Base-by-base conservation (phyloP, 306 rosid species). In the Comarum palustre region DNA sequence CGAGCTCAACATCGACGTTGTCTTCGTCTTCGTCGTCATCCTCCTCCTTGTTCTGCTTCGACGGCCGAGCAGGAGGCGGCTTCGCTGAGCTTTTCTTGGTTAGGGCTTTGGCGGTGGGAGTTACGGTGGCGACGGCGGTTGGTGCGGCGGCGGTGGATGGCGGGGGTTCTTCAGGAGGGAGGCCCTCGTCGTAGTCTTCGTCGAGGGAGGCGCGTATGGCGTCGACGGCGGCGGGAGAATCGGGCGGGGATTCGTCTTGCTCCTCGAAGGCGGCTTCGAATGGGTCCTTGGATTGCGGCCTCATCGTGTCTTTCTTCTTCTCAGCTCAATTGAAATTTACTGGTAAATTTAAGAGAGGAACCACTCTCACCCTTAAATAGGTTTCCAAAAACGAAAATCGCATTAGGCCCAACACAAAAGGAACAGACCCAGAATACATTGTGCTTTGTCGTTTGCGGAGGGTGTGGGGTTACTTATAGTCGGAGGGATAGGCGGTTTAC, bases 201-300 rank as follows among this genome's bases (percentile, higher is more conserved):
- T 54, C 72, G 17, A 34, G 22, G 7, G 69, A 19, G 19, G 50
- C 29, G 62, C 60, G 59, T 34, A 31, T 1, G 48, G 41, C 73
- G 27, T 88, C 84, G 76, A 63, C 38, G 10, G 5, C 73, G 43
- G 68, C 36, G 27, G 92, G 90, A 24, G 95, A 87, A 36, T 84
- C 90, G 1, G 90, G 92, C 29, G 93, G 88, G 0, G 93, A 93
- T 59, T 93, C 90, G 38, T 89, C 88, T 69, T 87, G 86, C 79
- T 85, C 97, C 82, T 85, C 96, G 51, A 89, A 91, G 22, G 97
- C 97, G 13, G 97, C 98, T 83, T 94, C 98, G n/a, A 94, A 94
- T 2, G 98, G 98, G 68, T 94, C 98, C 86, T 89, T 94, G 36
- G 97, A 94, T 85, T 55, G 82, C 81, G 85, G 94, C 84, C 85